Percentiles rank a stretch among this genome's conserved stretches.
Conservation (phyloP, 768 basidiomycete species). For the Glaciozyma antarctica region DNA sequence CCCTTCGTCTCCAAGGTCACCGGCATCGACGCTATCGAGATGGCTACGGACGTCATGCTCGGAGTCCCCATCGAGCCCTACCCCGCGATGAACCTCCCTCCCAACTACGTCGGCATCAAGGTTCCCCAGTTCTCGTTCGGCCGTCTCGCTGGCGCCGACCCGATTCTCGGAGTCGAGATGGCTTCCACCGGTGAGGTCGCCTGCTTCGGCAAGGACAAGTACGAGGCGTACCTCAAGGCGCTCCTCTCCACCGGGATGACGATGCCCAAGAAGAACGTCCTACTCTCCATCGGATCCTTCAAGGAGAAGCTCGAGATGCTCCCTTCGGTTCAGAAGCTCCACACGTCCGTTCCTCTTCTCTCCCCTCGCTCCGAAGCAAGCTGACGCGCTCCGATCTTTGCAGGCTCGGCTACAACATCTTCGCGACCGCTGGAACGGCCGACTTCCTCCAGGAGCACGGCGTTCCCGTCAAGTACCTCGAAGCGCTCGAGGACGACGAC, state of each 20-base stretch:
- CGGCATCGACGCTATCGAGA: slow-evolving; percentile 92
- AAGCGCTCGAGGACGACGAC: slow-evolving; percentile 50
- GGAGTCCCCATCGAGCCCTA: slow-evolving; percentile 80
- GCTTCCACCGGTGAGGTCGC: slow-evolving; percentile 99
- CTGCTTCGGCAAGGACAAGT: slow-evolving; percentile 94
- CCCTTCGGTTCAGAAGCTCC: slow-evolving; percentile 89
- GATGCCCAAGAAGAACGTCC: slow-evolving; percentile 90
- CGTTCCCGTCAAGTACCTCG: slow-evolving; percentile 59
- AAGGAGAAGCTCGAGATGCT: slow-evolving; percentile 95
- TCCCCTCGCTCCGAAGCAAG: too few relatives aligned
- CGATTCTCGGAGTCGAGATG: slow-evolving; percentile 97
- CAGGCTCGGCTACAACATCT: slow-evolving; percentile 79
- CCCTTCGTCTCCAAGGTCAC: slow-evolving; percentile 99
- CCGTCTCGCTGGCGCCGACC: slow-evolving; percentile 90
- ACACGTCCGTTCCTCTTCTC: slow-evolving; percentile 40
- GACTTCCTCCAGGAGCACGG: slow-evolving; percentile 97
- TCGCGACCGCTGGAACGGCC: slow-evolving; percentile 91
- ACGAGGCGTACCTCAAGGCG: slow-evolving; percentile 96
- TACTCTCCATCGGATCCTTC: slow-evolving; percentile 93
- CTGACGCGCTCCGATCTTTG: neutral
- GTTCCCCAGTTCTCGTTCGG: slow-evolving; percentile 99
- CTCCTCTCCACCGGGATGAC: slow-evolving; percentile 92
- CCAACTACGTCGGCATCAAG: slow-evolving; percentile 96
- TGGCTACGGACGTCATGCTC: slow-evolving; percentile 98
- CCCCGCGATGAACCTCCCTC: slow-evolving; percentile 73